Evolutionary conservation across 352 stramenopile species (phyloP), one percentile per base, ranked within the genome.

Genomic region (Pythium scleroteichum): DNA sequence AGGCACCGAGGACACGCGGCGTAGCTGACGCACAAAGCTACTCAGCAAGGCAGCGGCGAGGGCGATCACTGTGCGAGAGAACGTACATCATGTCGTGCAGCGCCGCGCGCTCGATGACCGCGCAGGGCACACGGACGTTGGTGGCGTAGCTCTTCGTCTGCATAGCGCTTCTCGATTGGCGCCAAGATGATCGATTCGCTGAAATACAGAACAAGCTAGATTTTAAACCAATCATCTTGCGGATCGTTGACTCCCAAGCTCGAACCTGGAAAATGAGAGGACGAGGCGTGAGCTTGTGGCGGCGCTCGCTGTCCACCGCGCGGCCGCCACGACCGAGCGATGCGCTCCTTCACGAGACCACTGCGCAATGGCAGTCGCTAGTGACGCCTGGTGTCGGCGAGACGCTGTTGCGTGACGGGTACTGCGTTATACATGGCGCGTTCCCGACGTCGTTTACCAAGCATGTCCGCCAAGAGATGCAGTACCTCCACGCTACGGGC

Each of bases 51-150:
- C 29, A 35, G 29, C 29, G 29, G 29, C 29, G 10, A 35, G 5
- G 10, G 29, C 29, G 29, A 10, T 35, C 29, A 35, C 29, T 35
- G 23, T 41, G n/a, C n/a, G n/a, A n/a, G n/a, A n/a, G 16, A 12
- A 44, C 64, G 35, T 57, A 85, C 79, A 86, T 74, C 69, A 87
- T 82, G 62, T 89, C 75, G 40, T 75, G 58, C 10, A 83, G 51
- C 26, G 53, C 67, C 22, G 77, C 77, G 44, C 77, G 78, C 55
- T 82, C 75, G 17, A 86, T 68, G 22, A 85, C 69, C 16, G 68
- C 79, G 50, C 73, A 78, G 3, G 75, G 63, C 38, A 88, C 71
- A 46, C 72, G 75, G 46, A 72, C 69, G 27, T 62, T 61, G 35
- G 47, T 23, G 20, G 53, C 39, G 45, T 54, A 70, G 38, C 38